phyloP scores from a whole-genome alignment of 371 early-diverging fungal genomes.

The Lichtheimia corymbifera region DNA sequence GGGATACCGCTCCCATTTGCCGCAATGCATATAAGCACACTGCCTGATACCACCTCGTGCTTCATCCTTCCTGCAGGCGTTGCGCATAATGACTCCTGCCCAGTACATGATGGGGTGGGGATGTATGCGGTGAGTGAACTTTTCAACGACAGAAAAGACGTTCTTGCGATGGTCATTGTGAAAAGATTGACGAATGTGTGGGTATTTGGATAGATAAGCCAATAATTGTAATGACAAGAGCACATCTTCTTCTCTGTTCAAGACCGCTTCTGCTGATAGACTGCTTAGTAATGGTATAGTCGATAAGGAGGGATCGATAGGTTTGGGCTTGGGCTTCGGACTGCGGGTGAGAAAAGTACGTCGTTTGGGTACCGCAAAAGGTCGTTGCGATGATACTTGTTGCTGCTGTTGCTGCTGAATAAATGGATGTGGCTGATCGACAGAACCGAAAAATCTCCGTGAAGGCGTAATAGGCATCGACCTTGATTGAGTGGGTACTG shows the following conservation, averaged over 20 bases:
- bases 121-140: conserved; percentile 55
- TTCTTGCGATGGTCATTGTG: conserved; percentile 61
- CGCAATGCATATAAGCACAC: conserved; percentile 73
- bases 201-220: conserved; percentile 90
- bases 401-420: conserved; percentile 8
- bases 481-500: conserved; percentile 21
- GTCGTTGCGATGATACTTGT: conserved; percentile 17
- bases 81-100: conserved; percentile 79
- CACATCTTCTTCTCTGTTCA: conserved; percentile 84
- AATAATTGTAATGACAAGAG: conserved; percentile 80
- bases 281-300: conserved; percentile 16
- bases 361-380: conserved; percentile 6
- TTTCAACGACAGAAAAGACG: conserved; percentile 76
- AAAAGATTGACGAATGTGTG: conserved; percentile 65
- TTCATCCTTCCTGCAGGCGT: conserved; percentile 76
- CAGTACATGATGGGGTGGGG: conserved; percentile 69
- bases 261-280: conserved; percentile 35
- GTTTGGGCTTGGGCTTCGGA: neutral
- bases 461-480: conserved; percentile 30
- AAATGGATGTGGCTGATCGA: conserved; percentile 12
- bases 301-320: neutral
- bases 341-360: neutral
- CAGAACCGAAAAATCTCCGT: conserved; percentile 9
- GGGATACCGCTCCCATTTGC: conserved; percentile 70
- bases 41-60: conserved; percentile 65